Conservation (phyloP, 1,284 basidiomycete species). For the Tilletiaria anomala region DNA sequence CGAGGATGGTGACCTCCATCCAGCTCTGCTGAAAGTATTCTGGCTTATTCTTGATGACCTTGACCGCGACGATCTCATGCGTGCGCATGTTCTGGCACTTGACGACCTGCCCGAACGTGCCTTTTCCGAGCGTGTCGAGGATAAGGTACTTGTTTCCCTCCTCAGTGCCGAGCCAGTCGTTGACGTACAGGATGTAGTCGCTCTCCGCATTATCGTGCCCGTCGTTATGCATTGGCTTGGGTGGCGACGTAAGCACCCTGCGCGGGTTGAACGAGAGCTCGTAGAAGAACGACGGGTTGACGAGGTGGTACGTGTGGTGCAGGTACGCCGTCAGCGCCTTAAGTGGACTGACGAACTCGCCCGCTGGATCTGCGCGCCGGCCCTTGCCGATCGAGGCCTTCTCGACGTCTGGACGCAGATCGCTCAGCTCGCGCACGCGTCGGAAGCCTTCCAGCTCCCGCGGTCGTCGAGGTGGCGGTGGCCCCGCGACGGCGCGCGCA, state of each 20-base stretch:
- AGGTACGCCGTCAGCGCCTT: conserved; percentile 37
- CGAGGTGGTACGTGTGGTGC: conserved; percentile 39
- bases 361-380: conserved; percentile 29
- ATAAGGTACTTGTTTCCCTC: conserved; percentile 91
- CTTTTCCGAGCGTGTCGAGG: conserved; percentile 91
- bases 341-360: conserved; percentile 35
- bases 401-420: conserved; percentile 3
- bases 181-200: conserved; percentile 39
- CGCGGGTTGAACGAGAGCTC: conserved; percentile 38
- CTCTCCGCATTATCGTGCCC: conserved; percentile 38
- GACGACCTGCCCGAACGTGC: conserved; percentile 97
- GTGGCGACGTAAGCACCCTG: conserved; percentile 35
- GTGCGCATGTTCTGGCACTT: conserved; percentile 99
- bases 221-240: conserved; percentile 36
- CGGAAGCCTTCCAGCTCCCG: conserved; percentile 2
- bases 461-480: conserved; percentile 1
- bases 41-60: conserved; percentile 99
- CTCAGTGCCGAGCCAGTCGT: conserved; percentile 37
- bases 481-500: too few species aligned
- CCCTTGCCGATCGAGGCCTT: conserved; percentile 1
- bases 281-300: conserved; percentile 38
- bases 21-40: conserved; percentile 98
- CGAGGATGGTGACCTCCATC: conserved; percentile 98
- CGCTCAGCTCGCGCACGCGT: conserved; percentile 1
- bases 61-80: conserved; percentile 94